Percentiles rank a stretch among this genome's conserved stretches.
Evolutionary conservation across 2,329 filamentous ascomycete genomes (phyloP).

Genomic region (Colletotrichum sp.): DNA sequence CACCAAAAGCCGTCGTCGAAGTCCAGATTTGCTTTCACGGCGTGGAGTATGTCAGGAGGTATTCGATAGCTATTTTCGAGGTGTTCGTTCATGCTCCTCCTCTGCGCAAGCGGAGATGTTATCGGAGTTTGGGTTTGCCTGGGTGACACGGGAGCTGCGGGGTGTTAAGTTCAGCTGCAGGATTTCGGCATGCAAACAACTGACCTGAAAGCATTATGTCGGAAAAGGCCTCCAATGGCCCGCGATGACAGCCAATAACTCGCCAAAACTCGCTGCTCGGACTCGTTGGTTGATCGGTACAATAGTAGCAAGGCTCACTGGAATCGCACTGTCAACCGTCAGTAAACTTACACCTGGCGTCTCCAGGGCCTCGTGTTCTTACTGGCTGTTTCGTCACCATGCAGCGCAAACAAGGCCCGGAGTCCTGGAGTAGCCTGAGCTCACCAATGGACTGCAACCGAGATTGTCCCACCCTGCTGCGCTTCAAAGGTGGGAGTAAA

Average conservation of each 20-base stretch:
- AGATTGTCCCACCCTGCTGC: slow-evolving; percentile 55
- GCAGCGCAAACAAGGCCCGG: slow-evolving; percentile 57
- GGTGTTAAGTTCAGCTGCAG: neutral
- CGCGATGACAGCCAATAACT: slow-evolving; percentile 56
- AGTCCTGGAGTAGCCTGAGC: slow-evolving; percentile 52
- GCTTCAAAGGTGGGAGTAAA: slow-evolving; percentile 59
- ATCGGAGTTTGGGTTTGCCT: slow-evolving; percentile 54
- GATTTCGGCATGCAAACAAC: neutral
- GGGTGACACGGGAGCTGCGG: slow-evolving; percentile 49
- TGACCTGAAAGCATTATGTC: slow-evolving; percentile 57
- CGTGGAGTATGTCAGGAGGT: slow-evolving; percentile 40
- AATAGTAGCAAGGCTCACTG: slow-evolving; percentile 53
- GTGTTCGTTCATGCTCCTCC: slow-evolving; percentile 57
- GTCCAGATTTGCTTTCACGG: slow-evolving; percentile 52
- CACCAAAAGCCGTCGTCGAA: slow-evolving; percentile 65
- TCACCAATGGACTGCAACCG: slow-evolving; percentile 63
- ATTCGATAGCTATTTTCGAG: slow-evolving; percentile 51
- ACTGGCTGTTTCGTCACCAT: slow-evolving; percentile 51
- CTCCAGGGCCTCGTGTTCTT: slow-evolving; percentile 26
- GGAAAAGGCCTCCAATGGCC: slow-evolving; percentile 49
- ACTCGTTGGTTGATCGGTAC: slow-evolving; percentile 40
- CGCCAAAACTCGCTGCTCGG: slow-evolving; percentile 51
- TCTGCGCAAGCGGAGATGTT: slow-evolving; percentile 53
- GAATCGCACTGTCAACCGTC: slow-evolving; percentile 52
- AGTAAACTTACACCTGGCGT: neutral